Evolutionary conservation across 2,329 filamentous ascomycete genomes (phyloP), one percentile per base, ranked within the genome.

Genomic region (Penicillium olsonii): DNA sequence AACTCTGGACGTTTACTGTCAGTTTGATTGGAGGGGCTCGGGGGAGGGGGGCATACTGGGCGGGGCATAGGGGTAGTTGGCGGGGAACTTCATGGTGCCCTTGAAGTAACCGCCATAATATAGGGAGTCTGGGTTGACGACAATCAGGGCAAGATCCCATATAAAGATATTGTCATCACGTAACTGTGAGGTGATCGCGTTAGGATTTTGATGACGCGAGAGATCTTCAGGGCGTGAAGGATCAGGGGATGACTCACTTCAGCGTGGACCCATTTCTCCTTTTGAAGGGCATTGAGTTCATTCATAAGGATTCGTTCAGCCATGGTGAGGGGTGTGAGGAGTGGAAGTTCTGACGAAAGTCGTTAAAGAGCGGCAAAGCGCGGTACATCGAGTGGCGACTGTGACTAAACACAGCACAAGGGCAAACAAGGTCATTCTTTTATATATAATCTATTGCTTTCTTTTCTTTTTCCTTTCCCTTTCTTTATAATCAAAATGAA

Each of bases 21-120:
- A 54, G 42, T 42, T 15, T 12, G 12, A n/a, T 31, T 14, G 6
- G 4, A 6, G 15, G 20, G 47, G 50, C 22, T 45, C 37, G 37
- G 15, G 26, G 9, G n/a, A 11, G 27, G 34, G 6, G 12, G 3
- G 17, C 72, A 62, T 70, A 82, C 80, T 74, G 20, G 92, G 92
- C 22, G 92, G 92, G 35, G 83, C 80, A 75, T 89, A 95, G 0
- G 94, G 94, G 71, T 97, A 99, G 63, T 96, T 92, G 62, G 80
- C 77, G 9, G 88, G 86, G 64, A 99, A 97, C 18, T 80, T 84
- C 86, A 99, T 94, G 63, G 88, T 85, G 46, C 89, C 90, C 78
- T 83, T 92, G 71, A 96, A 90, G 72, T 96, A 99, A 58, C 88
- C 94, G 52, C 92, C 92, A 64, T 96, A 87, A 78, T 95, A 97